These are phyloP conservation scores for Kwoniella dejecticola DNA, from an alignment of 768 basidiomycete species.

Conservation along the genomic window DNA sequence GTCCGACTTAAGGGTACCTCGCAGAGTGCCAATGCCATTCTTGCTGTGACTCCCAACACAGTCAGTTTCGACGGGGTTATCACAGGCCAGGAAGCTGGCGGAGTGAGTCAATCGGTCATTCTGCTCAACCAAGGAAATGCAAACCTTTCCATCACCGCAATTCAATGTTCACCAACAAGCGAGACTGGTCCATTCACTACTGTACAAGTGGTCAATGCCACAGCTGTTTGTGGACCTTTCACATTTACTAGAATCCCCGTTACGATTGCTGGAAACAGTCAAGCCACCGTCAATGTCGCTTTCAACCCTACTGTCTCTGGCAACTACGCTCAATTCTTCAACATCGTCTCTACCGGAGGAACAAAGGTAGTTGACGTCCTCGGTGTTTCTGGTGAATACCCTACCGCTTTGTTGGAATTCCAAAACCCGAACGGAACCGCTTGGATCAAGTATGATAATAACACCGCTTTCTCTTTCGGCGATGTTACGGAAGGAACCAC, in stretches of 20 bases:
- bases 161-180: slow-evolving; percentile 8
- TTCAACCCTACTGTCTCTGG: slow-evolving; percentile 16
- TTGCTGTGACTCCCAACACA: slow-evolving; percentile 16
- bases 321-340: slow-evolving; percentile 17
- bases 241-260: slow-evolving; percentile 15
- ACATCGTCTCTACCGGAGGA: slow-evolving; percentile 13
- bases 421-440: slow-evolving; percentile 17
- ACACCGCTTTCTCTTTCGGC: slow-evolving; percentile 17
- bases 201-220: not conserved
- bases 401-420: slow-evolving; percentile 18
- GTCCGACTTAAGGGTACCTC: slow-evolving; percentile 12
- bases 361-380: slow-evolving; percentile 10
- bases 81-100: slow-evolving; percentile 17
- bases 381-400: slow-evolving; percentile 17
- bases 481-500: slow-evolving; percentile 18
- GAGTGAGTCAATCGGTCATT: slow-evolving; percentile 18
- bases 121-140: slow-evolving; percentile 16
- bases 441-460: slow-evolving; percentile 20
- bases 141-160: slow-evolving; percentile 17
- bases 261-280: slow-evolving; percentile 9
- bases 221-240: slow-evolving; percentile 12
- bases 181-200: slow-evolving; percentile 18
- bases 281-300: slow-evolving; percentile 15
- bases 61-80: slow-evolving; percentile 22
- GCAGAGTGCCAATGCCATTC: slow-evolving; percentile 14